Evolutionary conservation across 2,329 filamentous ascomycete species (phyloP).

Genomic region (Fusarium papillatum): DNA sequence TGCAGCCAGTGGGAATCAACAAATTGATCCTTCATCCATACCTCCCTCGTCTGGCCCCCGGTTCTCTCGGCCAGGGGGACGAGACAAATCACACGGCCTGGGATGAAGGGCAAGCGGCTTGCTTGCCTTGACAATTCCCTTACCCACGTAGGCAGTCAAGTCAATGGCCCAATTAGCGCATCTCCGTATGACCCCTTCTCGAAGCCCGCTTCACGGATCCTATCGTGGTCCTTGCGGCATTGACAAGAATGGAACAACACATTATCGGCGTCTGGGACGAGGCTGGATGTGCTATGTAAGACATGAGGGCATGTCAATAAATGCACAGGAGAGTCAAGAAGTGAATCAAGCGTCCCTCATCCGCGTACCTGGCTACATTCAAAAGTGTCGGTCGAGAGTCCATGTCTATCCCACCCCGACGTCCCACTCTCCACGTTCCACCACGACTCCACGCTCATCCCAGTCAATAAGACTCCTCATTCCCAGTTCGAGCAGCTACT

Average conservation of each 20-base stretch:
- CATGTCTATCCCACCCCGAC: conserved; percentile 18
- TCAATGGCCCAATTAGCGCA: conserved; percentile 23
- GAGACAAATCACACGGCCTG: conserved; percentile 13
- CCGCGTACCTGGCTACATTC: conserved; percentile 19
- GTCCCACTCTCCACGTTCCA: conserved; percentile 42
- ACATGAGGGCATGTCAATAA: conserved; percentile 1
- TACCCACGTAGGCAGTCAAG: conserved; percentile 10
- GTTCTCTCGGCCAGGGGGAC: background rate
- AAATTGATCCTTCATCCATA: conserved; percentile 9
- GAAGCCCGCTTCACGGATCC: conserved; percentile 32
- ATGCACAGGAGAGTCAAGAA: conserved; percentile 9
- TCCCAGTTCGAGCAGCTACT: conserved; percentile 7
- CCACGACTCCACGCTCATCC: conserved; percentile 40
- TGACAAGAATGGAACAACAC: conserved; percentile 19
- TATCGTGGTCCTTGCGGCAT: conserved; percentile 17
- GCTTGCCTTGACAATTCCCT: conserved; percentile 19
- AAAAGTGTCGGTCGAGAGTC: conserved; percentile 26
- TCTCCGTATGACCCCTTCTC: conserved; percentile 24
- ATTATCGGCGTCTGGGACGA: conserved; percentile 5
- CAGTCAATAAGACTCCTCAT: conserved; percentile 26
- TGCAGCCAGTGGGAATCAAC: conserved; percentile 6
- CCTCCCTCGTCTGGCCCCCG: background rate
- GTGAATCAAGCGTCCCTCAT: background rate
- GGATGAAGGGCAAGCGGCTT: conserved; percentile 21
- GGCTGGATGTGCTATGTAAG: conserved; percentile 3